Evolutionary conservation across 2,329 filamentous ascomycete genomes (phyloP), one percentile per base, ranked within the genome.

Genomic region (Acephala macrosclerotiorum): DNA sequence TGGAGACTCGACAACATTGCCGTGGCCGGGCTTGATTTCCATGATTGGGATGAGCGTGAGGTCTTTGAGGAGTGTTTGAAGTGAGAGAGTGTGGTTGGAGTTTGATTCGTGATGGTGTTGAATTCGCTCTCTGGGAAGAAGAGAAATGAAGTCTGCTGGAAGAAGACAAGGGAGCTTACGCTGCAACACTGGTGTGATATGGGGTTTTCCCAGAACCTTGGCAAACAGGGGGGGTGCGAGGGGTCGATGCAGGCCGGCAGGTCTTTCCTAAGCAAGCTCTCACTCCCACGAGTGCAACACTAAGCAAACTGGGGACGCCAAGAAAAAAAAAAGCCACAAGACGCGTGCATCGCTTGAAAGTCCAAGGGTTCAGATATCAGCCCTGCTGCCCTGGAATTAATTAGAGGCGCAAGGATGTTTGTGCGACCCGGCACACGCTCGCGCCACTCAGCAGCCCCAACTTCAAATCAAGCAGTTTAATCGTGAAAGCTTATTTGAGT

Each of bases 11-110:
- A 55, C 14, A 7, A 29, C 42, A 51, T 55, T n/a, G 14, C 33
- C 55, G 16, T 63, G 40, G 12, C 36, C 40, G 7, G 26, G 29
- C 25, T 63, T 58, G 35, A 49, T 40, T 20, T 63, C 61, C 61
- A 63, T 63, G 25, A 51, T 49, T 11, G 20, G n/a, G 16, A 49
- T 49, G 20, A 49, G 11, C 7, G 3, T 49, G 45, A 49, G 45
- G 20, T 6, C 8, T 49, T 22, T 14, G 7, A 1, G n/a, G 20
- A 22, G 42, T 7, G 20, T 16, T 26, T n/a, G 11, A 49, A 25
- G n/a, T 25, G 45, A 25, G 7, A 20, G 25, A 25, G 3, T 49
- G 45, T 20, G 8, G 45, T 7, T 22, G 20, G 20, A 49, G 22
- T 16, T n/a, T 49, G 45, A 42, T 42, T 33, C 40, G 16, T 18